Evolutionary conservation across 768 basidiomycete genomes (phyloP), one percentile per base, ranked within the genome.

Genomic region (Lactarius akahatsu): DNA sequence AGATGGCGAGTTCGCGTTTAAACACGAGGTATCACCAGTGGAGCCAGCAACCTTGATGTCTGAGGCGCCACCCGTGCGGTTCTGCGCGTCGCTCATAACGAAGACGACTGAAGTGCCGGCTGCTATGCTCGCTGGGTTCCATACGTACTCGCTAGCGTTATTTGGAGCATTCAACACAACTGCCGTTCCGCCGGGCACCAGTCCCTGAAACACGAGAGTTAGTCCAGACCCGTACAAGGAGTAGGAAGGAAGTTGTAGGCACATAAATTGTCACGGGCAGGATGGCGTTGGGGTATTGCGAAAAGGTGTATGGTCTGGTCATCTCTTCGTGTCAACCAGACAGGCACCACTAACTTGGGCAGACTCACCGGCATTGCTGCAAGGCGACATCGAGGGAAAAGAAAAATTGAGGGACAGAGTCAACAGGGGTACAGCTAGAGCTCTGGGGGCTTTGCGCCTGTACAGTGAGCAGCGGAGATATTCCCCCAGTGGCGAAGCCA

Each of bases 401-500:
- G 28, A 74, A 64, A 72, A 86, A 89, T 30, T 74, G 74, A 59
- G 71, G 61, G 80, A 79, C 74, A 54, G 84, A 80, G 70, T 75
- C 73, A 13, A 78, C 77, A 0, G 82, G 83, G 66, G 84, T 78
- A 75, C 90, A 92, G 18, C 69, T 75, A 15, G 72, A 61, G 50
- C 67, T 67, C 30, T 80, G 81, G 16, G 78, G 72, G 2, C 86
- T 80, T 11, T 52, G 50, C 23, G 75, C 62, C 47, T 80, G 84
- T 18, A 86, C 84, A 1, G 77, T 80, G 47, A 87, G 69, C 7
- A 89, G 57, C 54, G 75, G 63, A 11, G 84, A 81, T 30, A 80
- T 78, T 28, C 89, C 91, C 4, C 90, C 91, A 11, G 86, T 78
- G 52, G 78, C 89, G 72, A 87, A 90, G 1, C 89, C 89, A 32